Evolutionary conservation across 2,329 filamentous ascomycete genomes (phyloP).

Genomic region (Xylariomycetidae sp.): DNA sequence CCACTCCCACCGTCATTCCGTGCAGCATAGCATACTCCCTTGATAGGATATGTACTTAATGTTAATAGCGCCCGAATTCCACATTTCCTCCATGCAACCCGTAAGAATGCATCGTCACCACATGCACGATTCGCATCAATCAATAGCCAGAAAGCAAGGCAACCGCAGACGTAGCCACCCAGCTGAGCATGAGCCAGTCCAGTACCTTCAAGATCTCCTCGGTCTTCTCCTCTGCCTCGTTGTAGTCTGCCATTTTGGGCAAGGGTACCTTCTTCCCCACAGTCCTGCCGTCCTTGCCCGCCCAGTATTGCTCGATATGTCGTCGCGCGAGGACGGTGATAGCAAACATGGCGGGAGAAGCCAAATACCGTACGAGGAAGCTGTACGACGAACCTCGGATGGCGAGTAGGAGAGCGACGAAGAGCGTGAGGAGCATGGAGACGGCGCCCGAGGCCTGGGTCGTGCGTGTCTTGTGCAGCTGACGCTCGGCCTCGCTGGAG

Average conservation of each 20-base stretch:
- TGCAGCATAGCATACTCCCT: too few relatives aligned
- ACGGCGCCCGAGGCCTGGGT: slow-evolving; percentile 37
- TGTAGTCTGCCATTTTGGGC: slow-evolving; percentile 22
- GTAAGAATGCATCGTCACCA: too few relatives aligned
- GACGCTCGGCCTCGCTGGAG: slow-evolving; percentile 35
- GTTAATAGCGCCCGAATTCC: too few relatives aligned
- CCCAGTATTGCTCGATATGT: slow-evolving; percentile 19
- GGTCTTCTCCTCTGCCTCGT: slow-evolving; percentile 19
- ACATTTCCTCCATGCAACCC: too few relatives aligned
- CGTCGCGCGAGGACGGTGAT: slow-evolving; percentile 13
- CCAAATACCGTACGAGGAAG: slow-evolving; percentile 10
- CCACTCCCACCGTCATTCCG: too few relatives aligned
- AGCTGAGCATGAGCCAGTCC: slow-evolving; percentile 16
- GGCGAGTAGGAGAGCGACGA: slow-evolving; percentile 14
- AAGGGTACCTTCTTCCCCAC: slow-evolving; percentile 16
- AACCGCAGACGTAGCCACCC: slow-evolving; percentile 15
- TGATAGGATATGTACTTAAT: too few relatives aligned
- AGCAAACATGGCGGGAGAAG: slow-evolving; percentile 13
- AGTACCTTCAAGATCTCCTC: slow-evolving; percentile 16
- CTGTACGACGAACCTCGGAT: slow-evolving; percentile 8
- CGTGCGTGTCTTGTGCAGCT: slow-evolving; percentile 38
- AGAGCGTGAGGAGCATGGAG: slow-evolving; percentile 25
- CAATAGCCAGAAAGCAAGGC: slow-evolving; percentile 17
- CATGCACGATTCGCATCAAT: too few relatives aligned
- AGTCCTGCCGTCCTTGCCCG: slow-evolving; percentile 10